Evolutionary conservation across 768 basidiomycete genomes (phyloP).

Genomic region (Hericium erinaceus): DNA sequence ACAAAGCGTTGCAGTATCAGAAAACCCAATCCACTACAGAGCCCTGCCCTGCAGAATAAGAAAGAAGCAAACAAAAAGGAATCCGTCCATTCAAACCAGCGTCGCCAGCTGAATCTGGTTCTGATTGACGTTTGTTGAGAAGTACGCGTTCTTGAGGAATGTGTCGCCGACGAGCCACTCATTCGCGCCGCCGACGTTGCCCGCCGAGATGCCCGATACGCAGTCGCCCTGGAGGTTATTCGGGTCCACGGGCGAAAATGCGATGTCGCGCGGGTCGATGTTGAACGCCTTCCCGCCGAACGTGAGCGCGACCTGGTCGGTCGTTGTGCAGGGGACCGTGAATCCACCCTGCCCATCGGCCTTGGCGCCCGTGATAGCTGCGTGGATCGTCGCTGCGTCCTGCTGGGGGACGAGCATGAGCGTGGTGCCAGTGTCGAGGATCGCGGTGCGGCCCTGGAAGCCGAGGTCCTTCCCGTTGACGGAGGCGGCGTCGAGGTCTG

Average conservation of each 20-base stretch:
- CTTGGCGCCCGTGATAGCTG: constrained; percentile 44
- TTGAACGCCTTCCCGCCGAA: constrained; percentile 51
- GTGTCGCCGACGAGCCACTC: constrained; percentile 72
- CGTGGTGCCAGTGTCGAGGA: constrained; percentile 45
- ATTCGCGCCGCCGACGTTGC: constrained; percentile 44
- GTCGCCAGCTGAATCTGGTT: constrained; percentile 55
- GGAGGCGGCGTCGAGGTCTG: constrained; percentile 44
- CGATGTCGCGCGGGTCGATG: constrained; percentile 60
- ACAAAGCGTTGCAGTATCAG: too few relatives aligned
- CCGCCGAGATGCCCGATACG: constrained; percentile 58
- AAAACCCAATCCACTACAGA: too few relatives aligned
- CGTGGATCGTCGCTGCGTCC: constrained; percentile 50
- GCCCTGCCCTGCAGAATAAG: too few relatives aligned
- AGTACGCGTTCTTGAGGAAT: constrained; percentile 72
- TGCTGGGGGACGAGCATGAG: constrained; percentile 29
- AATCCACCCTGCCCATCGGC: constrained; percentile 40
- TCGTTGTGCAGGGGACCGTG: constrained; percentile 59
- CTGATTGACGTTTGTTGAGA: constrained; percentile 49
- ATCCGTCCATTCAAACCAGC: constrained; percentile 23
- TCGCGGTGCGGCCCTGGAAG: constrained; percentile 57
- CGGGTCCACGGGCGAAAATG: constrained; percentile 42
- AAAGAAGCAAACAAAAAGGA: too few relatives aligned
- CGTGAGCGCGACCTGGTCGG: constrained; percentile 40
- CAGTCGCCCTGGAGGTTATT: constrained; percentile 54
- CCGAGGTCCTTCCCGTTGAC: constrained; percentile 47